Conservation (phyloP, 2,329 filamentous ascomycete species). For the Alternaria tenuissima region DNA sequence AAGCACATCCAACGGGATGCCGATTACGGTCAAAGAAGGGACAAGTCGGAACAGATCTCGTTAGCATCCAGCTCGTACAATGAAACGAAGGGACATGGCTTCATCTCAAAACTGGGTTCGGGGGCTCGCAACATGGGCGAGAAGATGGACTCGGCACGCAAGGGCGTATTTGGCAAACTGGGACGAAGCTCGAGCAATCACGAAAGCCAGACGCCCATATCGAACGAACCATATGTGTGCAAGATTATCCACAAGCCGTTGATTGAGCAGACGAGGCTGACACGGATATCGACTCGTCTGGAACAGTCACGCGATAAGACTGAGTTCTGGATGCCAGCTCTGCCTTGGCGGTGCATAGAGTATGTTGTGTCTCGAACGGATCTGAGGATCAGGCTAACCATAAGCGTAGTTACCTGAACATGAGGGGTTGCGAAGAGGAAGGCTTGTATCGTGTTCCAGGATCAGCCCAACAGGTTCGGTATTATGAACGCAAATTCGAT, state of each 20-base stretch:
- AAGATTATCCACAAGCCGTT: conserved; percentile 87
- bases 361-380: conserved; percentile 50
- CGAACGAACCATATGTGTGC: conserved; percentile 84
- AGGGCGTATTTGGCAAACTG: conserved; percentile 82
- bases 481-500: conserved; percentile 92
- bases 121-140: conserved; percentile 78
- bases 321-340: conserved; percentile 97
- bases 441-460: conserved; percentile 92
- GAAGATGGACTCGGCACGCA: conserved; percentile 74
- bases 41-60: conserved; percentile 46
- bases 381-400: conserved; percentile 18
- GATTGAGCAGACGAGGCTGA: conserved; percentile 87
- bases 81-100: conserved; percentile 67
- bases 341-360: conserved; percentile 95
- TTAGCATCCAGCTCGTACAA: conserved; percentile 61
- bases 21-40: conserved; percentile 35
- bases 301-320: conserved; percentile 93
- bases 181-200: conserved; percentile 74
- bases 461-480: conserved; percentile 87
- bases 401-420: conserved; percentile 77
- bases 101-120: conserved; percentile 77
- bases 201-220: conserved; percentile 67
- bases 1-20: conserved; percentile 44
- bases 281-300: conserved; percentile 87
- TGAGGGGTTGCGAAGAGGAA: conserved; percentile 92